Percentiles rank a stretch among this genome's conserved stretches.
These are phyloP conservation scores for Triticum turgidum DNA, from an alignment of 176 grass and related monocot species.

Conservation along the genomic window DNA sequence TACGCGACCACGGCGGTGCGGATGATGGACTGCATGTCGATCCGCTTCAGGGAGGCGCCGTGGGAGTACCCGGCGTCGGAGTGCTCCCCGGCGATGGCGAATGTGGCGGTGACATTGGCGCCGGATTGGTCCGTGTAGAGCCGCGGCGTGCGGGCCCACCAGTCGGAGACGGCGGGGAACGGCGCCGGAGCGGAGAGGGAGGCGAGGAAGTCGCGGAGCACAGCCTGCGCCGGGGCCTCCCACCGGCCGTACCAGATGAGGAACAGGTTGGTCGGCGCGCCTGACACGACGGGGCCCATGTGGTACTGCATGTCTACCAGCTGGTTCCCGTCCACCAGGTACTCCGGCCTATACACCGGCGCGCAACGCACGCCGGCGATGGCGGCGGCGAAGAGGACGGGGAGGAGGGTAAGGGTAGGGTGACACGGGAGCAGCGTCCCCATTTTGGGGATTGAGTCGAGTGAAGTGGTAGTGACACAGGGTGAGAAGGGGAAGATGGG, in stretches of 20 bases:
- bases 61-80: conserved; percentile 61
- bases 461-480: neutral
- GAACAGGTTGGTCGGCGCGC: conserved; percentile 65
- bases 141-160: conserved; percentile 65
- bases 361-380: conserved; percentile 8
- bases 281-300: conserved; percentile 78
- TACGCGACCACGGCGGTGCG: conserved; percentile 49
- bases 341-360: conserved; percentile 40
- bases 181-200: conserved; percentile 62
- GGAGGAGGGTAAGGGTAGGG: neutral
- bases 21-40: conserved; percentile 70
- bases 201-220: conserved; percentile 76
- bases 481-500: neutral
- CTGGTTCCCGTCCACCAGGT: conserved; percentile 52
- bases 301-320: conserved; percentile 84
- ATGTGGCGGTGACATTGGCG: conserved; percentile 49
- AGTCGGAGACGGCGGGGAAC: conserved; percentile 58
- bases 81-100: conserved; percentile 61
- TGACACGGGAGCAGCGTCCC: conserved; percentile 25
- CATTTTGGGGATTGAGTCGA: conserved; percentile 34
- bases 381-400: neutral
- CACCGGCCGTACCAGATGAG: conserved; percentile 91
- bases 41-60: conserved; percentile 59
- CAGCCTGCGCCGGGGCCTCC: conserved; percentile 49
- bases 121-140: conserved; percentile 81